Evolutionary conservation across 2,329 filamentous ascomycete species (phyloP).

Genomic region (Aspergillus cejpii): DNA sequence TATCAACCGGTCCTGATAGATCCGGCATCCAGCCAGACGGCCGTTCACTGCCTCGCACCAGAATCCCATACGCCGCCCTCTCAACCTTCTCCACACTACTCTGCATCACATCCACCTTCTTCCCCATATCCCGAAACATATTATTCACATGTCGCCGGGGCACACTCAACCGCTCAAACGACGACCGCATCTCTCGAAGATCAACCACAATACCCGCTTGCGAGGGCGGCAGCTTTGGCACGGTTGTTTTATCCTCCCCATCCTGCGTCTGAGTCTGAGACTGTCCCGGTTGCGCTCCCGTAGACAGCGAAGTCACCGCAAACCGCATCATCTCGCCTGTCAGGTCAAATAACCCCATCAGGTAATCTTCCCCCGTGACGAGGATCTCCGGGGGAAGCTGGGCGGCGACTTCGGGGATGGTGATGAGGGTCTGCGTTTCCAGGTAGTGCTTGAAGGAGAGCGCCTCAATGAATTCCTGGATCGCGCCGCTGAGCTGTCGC

Average conservation of each 20-base stretch:
- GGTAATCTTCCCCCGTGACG: conserved; percentile 75
- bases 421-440: conserved; percentile 65
- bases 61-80: conserved; percentile 77
- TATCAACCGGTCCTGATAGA: conserved; percentile 43
- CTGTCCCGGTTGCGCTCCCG: conserved; percentile 51
- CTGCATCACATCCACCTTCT: conserved; percentile 82
- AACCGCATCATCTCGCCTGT: conserved; percentile 97
- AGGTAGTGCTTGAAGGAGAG: conserved; percentile 86
- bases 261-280: conserved; percentile 27
- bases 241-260: conserved; percentile 1
- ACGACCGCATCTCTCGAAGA: conserved; percentile 67
- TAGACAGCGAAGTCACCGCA: conserved; percentile 79
- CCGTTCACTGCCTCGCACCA: conserved; percentile 78
- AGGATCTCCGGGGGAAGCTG: conserved; percentile 47
- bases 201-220: conserved; percentile 69
- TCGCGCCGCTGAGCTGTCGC: conserved; percentile 65
- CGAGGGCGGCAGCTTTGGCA: conserved; percentile 23
- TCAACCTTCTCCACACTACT: conserved; percentile 92
- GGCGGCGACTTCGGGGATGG: conserved; percentile 53
- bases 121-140: conserved; percentile 58
- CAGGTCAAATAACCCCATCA: conserved; percentile 86
- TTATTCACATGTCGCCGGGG: conserved; percentile 39
- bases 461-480: conserved; percentile 93
- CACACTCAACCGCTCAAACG: conserved; percentile 66
- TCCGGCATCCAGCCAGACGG: conserved; percentile 92